A percentile compares a stretch with the other conserved stretches of the same genome.
These are phyloP conservation scores for Coleophoma crateriformis DNA, from an alignment of 2,329 filamentous ascomycete species.

Conservation along the genomic window DNA sequence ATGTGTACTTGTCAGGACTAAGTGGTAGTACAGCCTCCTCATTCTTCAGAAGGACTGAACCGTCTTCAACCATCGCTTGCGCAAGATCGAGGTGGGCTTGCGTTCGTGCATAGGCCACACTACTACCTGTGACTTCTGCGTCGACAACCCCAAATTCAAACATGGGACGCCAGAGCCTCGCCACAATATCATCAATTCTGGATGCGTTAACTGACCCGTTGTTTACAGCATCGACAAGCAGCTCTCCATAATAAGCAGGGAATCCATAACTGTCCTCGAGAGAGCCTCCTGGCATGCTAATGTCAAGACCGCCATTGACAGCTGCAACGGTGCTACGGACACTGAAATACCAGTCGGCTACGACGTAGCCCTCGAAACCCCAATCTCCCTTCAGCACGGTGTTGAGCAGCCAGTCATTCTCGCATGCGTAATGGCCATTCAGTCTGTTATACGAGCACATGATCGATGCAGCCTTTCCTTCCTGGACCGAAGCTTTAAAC, in stretches of 20 bases:
- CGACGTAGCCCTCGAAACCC: slow-evolving; percentile 71
- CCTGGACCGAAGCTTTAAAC: slow-evolving; percentile 34
- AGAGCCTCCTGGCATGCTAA: slow-evolving; percentile 48
- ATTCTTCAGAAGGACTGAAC: slow-evolving; percentile 7
- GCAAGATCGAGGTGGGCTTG: slow-evolving; percentile 7
- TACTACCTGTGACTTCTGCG: slow-evolving; percentile 4
- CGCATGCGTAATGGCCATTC: slow-evolving; percentile 34
- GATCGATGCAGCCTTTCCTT: slow-evolving; percentile 32
- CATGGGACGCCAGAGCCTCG: slow-evolving; percentile 23
- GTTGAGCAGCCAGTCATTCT: slow-evolving; percentile 28
- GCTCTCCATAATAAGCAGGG: slow-evolving; percentile 6
- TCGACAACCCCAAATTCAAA: slow-evolving; percentile 10
- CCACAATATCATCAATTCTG: slow-evolving; percentile 57
- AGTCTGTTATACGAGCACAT: slow-evolving; percentile 39
- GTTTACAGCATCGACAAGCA: slow-evolving; percentile 46
- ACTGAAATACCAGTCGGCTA: slow-evolving; percentile 73
- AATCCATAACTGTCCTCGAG: slow-evolving; percentile 7
- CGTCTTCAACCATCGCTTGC: neutral
- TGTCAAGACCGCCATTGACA: slow-evolving; percentile 42
- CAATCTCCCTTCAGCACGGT: slow-evolving; percentile 32
- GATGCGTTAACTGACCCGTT: slow-evolving; percentile 51
- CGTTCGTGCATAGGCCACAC: slow-evolving; percentile 4
- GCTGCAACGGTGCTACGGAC: slow-evolving; percentile 58
- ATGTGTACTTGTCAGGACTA: slow-evolving; percentile 4
- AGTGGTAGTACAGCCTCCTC: slow-evolving; percentile 3